Conservation (phyloP, 352 stramenopile genomes). For the Phytophthora cactorum region DNA sequence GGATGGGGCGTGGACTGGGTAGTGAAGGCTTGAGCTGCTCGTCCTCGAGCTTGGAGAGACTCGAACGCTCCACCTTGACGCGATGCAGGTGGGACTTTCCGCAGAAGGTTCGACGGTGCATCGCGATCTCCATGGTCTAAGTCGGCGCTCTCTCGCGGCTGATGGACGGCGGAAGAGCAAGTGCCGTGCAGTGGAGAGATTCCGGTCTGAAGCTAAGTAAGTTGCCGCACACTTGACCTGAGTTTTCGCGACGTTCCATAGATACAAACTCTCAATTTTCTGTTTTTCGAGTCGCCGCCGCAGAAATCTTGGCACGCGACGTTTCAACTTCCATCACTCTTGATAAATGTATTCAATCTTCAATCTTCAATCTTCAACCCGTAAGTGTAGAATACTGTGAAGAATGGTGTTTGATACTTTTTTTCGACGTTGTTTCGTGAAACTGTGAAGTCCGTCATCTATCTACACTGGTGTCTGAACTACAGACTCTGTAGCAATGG, state of each 20-base stretch:
- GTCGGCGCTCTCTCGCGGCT: slow-evolving; percentile 2
- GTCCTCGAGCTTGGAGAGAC: slow-evolving; percentile 38
- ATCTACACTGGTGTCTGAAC: neutral
- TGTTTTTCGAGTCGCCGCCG: slow-evolving; percentile 7
- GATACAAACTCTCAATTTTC: slow-evolving; percentile 17
- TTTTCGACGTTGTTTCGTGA: slow-evolving; percentile 2
- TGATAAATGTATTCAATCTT: slow-evolving; percentile 1
- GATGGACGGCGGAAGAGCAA: slow-evolving; percentile 18
- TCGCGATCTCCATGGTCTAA: slow-evolving; percentile 30
- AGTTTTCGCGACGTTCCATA: slow-evolving; percentile 32
- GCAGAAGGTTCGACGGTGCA: slow-evolving; percentile 38
- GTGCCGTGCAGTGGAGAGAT: slow-evolving; percentile 6
- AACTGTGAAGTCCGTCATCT: slow-evolving; percentile 1
- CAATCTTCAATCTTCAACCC: neutral
- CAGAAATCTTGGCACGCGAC: slow-evolving; percentile 20
- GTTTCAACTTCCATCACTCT: slow-evolving; percentile 5
- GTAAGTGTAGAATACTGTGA: neutral
- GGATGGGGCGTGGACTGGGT: slow-evolving; percentile 32
- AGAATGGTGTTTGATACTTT: neutral
- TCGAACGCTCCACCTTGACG: slow-evolving; percentile 37
- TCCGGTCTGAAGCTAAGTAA: neutral
- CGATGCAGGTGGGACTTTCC: slow-evolving; percentile 32
- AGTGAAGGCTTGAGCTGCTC: slow-evolving; percentile 21
- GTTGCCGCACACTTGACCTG: slow-evolving; percentile 22
- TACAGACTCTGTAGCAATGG: neutral